Evolutionary conservation across 1,139 yeast genomes (phyloP), one percentile per base, ranked within the genome.

Genomic region (Protomyces inouyei): DNA sequence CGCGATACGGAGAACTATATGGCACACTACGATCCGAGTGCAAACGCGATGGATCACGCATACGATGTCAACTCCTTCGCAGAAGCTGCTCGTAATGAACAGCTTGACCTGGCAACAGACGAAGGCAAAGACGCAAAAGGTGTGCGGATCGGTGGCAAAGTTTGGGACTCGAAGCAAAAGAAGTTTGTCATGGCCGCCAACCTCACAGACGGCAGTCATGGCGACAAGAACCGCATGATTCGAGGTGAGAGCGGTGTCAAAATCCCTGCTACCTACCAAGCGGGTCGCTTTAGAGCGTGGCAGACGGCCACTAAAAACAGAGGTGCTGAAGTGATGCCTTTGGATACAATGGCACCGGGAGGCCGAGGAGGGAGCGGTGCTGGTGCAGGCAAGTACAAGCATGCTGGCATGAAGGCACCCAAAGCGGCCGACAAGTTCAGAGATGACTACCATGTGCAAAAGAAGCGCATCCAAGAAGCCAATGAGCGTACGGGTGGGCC

Each of bases 171-270:
- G 76, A 91, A 91, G 82, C 87, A 89, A 71, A 68, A 57, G 67
- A 72, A 53, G 65, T 69, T 63, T 69, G 72, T 60, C 67, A 71
- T 54, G 37, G 57, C 48, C 10, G 52, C 52, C 18, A 63, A 65
- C 45, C 65, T 64, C 51, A 45, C 67, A 48, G 60, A 64, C 40
- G 69, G 69, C 64, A 51, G 70, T 63, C 38, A 67, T 61, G 69
- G 68, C 59, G 70, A 25, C 71, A 71, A 55, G 57, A 59, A 57
- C 57, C 92, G 89, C 77, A 93, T 82, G 75, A 93, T 95, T 71
- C 87, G 91, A 69, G 96, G 98, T 69, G 99, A 95, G 75, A 86
- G 90, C 75, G 99, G 99, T 8, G 92, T 88, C 72, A 85, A 84
- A 75, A 85, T 95, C 65, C 97, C 98, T 3, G 98, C 98, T 0